Evolutionary conservation across 208 protist genomes (phyloP), one percentile per base, ranked within the genome.

Genomic region (Leishmania lainsoni): DNA sequence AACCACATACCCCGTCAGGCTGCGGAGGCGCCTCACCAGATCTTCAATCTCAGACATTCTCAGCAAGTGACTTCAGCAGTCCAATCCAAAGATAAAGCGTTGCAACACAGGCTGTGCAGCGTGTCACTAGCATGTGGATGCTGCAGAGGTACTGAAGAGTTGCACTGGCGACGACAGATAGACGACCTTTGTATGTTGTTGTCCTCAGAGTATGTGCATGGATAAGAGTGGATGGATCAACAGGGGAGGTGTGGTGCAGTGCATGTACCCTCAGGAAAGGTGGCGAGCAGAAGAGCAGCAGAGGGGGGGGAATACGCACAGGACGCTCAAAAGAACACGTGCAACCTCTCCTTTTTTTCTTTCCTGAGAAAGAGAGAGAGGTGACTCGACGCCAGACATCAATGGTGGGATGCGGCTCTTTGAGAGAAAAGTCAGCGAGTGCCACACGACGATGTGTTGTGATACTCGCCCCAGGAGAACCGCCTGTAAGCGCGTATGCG

Each of bases 21-120:
- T 90, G 65, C 93, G 90, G 61, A 97, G 83, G 48, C 90, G 84
- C 75, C 91, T 86, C 76, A 94, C 92, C 52, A 97, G 79, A 68
- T 92, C 90, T 5, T 85, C 86, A 26, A 97, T 84, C 35, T 93
- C 86, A 39, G 80, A 76, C 76, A 86, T 86, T 0, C 20, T 20
- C 29, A 51, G 45, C 35, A 51, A 54, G 2, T 26, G 26, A 12
- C 39, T 32, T 45, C 17, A n/a, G 14, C 20, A 39, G 32, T 5
- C n/a, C 45, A 49, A 12, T 1, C 26, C 42, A 8, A 20, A 29
- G 45, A 4, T 14, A 29, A 48, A 45, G 10, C 10, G 22, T 48
- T 26, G 42, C 20, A 52, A 26, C 45, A 45, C 45, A 29, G 39
- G 29, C 26, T 1, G 22, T 73, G 22, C 45, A 10, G 12, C 8